A percentile compares a stretch with the other conserved stretches of the same genome.
phyloP scores from a whole-genome alignment of 371 early-diverging fungal species.

The Lichtheimia corymbifera region DNA sequence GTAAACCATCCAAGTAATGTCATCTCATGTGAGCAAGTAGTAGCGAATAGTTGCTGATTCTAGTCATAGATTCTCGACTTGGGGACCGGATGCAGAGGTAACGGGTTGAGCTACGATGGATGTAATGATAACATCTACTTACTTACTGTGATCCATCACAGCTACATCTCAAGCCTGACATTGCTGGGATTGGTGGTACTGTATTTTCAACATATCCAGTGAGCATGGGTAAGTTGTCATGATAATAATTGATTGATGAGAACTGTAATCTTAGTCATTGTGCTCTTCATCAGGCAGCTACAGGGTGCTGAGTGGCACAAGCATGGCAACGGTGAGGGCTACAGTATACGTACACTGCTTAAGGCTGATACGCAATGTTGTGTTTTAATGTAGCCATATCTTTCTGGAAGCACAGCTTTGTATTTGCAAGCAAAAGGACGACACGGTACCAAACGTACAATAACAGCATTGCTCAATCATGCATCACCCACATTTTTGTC shows the following conservation, averaged over 20 bases:
- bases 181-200: conserved; percentile 16
- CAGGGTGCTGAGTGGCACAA: conserved; percentile 20
- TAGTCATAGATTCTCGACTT: conserved; percentile 21
- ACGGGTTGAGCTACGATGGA: background rate
- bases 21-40: background rate
- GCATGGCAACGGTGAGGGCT: conserved; percentile 24
- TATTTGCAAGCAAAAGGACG: conserved; percentile 21
- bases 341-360: background rate
- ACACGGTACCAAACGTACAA: background rate
- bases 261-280: background rate
- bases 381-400: conserved; percentile 17
- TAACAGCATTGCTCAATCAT: conserved; percentile 8
- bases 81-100: conserved; percentile 26
- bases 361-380: background rate
- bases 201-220: conserved; percentile 22
- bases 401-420: conserved; percentile 16
- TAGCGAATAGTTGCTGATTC: background rate
- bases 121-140: background rate
- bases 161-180: conserved; percentile 26
- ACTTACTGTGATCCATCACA: background rate
- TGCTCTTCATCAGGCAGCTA: conserved; percentile 6
- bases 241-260: background rate
- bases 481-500: background rate
- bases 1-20: conserved; percentile 14
- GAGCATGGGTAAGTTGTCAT: conserved; percentile 7